Conservation (phyloP, 1,139 yeast genomes). For the Saccharomycopsis crataegensis region DNA sequence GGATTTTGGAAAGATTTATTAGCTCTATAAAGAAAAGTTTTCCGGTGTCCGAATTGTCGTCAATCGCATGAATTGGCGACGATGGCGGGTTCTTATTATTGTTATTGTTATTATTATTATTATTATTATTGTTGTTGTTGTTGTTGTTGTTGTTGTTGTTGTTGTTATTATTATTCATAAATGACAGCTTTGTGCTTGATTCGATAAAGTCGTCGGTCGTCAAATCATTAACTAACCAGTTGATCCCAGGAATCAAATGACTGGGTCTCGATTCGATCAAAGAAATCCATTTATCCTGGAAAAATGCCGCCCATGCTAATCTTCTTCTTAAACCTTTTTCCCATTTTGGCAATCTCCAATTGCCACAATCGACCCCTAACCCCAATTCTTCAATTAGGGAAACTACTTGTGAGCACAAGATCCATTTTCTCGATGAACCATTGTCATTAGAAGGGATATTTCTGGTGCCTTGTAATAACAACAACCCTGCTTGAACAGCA, state of each 20-base stretch:
- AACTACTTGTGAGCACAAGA: slow-evolving; percentile 77
- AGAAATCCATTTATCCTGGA: slow-evolving; percentile 85
- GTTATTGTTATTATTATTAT: background rate
- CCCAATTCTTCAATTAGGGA: slow-evolving; percentile 84
- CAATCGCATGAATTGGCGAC: slow-evolving; percentile 17
- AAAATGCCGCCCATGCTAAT: slow-evolving; percentile 87
- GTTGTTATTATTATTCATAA: slow-evolving; percentile 10
- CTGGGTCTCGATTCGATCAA: slow-evolving; percentile 75
- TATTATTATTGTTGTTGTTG: background rate
- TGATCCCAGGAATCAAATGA: slow-evolving; percentile 53
- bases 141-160: no score
- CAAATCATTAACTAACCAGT: slow-evolving; percentile 63
- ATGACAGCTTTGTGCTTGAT: slow-evolving; percentile 25
- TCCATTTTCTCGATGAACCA: slow-evolving; percentile 59
- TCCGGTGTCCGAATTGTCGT: slow-evolving; percentile 65
- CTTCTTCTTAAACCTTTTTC: slow-evolving; percentile 79
- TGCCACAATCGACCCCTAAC: slow-evolving; percentile 73
- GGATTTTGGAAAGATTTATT: slow-evolving; percentile 59
- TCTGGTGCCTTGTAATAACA: slow-evolving; percentile 61
- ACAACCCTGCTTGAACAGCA: slow-evolving; percentile 73
- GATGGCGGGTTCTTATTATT: background rate
- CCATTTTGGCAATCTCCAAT: slow-evolving; percentile 91
- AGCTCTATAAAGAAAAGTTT: slow-evolving; percentile 61
- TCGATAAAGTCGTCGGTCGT: slow-evolving; percentile 73
- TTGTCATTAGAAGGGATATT: slow-evolving; percentile 26